A percentile compares a stretch with the other conserved stretches of the same genome.
These are phyloP conservation scores for Cyberlindnera subsufficiens DNA, from an alignment of 805 yeast genomes.

Conservation along the genomic window DNA sequence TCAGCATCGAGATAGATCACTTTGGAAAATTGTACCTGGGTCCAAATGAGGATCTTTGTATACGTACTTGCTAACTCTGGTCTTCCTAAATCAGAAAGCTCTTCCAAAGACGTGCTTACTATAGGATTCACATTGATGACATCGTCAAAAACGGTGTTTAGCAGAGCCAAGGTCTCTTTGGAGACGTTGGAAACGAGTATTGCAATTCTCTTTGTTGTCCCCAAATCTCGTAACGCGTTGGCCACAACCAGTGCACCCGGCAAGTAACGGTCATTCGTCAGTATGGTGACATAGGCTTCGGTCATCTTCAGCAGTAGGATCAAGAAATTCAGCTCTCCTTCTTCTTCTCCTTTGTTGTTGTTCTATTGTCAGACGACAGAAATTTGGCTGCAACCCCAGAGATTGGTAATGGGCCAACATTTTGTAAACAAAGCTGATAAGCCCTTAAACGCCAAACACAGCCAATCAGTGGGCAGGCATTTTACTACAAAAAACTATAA, in stretches of 20 bases:
- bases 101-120: constrained; percentile 16
- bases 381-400: background rate
- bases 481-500: too few relatives aligned
- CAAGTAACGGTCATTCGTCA: constrained; percentile 42
- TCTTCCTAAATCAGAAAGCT: constrained; percentile 33
- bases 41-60: constrained; percentile 45
- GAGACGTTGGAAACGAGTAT: constrained; percentile 11
- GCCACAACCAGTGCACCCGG: constrained; percentile 53
- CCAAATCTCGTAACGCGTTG: constrained; percentile 23
- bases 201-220: constrained; percentile 8
- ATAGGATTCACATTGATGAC: constrained; percentile 23
- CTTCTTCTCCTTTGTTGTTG: background rate
- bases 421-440: constrained; percentile 1
- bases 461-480: background rate
- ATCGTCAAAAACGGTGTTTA: constrained; percentile 20
- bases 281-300: constrained; percentile 36
- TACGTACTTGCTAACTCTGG: constrained; percentile 45
- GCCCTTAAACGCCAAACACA: background rate
- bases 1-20: constrained; percentile 62
- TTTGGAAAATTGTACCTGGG: constrained; percentile 33
- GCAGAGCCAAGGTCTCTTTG: constrained; percentile 19
- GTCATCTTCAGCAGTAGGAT: constrained; percentile 4
- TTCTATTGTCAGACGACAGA: background rate
- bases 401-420: background rate
- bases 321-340: background rate